Base-by-base conservation (phyloP, 2,329 filamentous ascomycete genomes). In the Sporothrix luriei region DNA sequence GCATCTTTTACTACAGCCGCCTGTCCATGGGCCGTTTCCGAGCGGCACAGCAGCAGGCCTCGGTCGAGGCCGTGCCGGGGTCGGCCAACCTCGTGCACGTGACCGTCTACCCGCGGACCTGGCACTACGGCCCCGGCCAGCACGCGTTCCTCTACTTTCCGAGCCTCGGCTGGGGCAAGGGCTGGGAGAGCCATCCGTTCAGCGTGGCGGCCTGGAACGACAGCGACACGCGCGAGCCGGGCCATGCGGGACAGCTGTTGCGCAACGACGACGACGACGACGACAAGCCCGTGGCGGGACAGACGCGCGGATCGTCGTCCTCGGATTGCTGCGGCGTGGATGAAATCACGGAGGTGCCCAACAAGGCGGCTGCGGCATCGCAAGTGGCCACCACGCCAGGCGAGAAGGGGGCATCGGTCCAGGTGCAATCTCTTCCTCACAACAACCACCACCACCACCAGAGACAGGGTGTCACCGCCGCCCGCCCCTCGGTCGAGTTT, bases 111-210 rank as follows among this genome's bases (percentile, higher is more conserved):
- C 59, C 59, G 11, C 40, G 59, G 3, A 49, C 43, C 0, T 64
- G 59, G 59, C 16, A 19, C 21, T 64, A 46, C 21, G 59, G 59
- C 38, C 57, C 59, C 6, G 59, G 59, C 40, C 59, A 64, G 21
- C 59, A 64, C 59, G 29, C 11, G 1, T 64, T 64, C 21, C 40
- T 64, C 21, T 64, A 64, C 24, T 64, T 64, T 24, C 59, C 59
- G 5, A 64, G 40, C 43, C 59, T 64, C 16, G 59, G 59, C 59
- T 64, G 59, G 59, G 59, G 59, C 21, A 64, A 64, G 21, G 59
- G 59, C 24, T 64, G 59, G 59, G 59, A 64, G 43, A 64, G 59
- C n/a, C 59, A 64, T 11, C 59, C 59, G 21, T 64, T 64, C 13
- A 64, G 59, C n/a, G 59, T 64, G n/a, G 59, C 59, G 3, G 40